These are phyloP conservation scores for Chlamydomonas schloesseri DNA, from an alignment of 139 green algal genomes.

Conservation along the genomic window DNA sequence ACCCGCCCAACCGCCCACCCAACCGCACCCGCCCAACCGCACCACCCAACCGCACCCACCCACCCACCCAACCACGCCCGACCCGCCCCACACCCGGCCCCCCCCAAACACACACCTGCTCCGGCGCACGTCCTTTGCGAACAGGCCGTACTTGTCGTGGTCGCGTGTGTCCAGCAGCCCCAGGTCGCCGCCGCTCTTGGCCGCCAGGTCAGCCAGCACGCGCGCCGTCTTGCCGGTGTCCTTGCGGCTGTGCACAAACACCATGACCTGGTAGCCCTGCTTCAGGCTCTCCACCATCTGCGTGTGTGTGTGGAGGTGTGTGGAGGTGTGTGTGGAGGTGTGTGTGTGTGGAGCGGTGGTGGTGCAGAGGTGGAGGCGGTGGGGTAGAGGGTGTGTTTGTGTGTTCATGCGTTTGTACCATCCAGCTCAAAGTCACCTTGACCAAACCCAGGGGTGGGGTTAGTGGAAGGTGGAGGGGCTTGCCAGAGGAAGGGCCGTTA, in stretches of 20 bases:
- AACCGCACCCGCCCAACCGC: too few species aligned
- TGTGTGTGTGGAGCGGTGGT: too few species aligned
- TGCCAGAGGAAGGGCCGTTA: too few species aligned
- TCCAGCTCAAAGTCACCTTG: too few species aligned
- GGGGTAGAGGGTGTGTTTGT: too few species aligned
- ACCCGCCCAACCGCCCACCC: too few species aligned
- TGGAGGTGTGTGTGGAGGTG: background rate
- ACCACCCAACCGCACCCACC: too few species aligned
- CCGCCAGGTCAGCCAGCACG: constrained; percentile 48
- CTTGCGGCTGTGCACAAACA: constrained; percentile 99
- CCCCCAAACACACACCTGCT: constrained; percentile 36
- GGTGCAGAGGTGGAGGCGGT: too few species aligned
- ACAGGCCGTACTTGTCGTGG: constrained; percentile 71
- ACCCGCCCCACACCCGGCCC: background rate
- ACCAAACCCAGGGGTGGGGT: too few species aligned
- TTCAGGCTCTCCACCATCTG: constrained; percentile 85
- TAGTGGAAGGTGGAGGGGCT: too few species aligned
- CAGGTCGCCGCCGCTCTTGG: constrained; percentile 64
- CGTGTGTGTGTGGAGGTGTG: too few species aligned
- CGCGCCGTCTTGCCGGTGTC: constrained; percentile 95
- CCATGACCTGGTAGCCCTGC: constrained; percentile 96
- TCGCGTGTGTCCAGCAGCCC: constrained; percentile 76
- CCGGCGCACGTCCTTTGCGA: constrained; percentile 85
- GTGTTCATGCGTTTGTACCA: too few species aligned
- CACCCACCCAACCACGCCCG: background rate